These are phyloP conservation scores for Anethum foeniculum DNA, from an alignment of 140 eudicot species.

Conservation along the genomic window DNA sequence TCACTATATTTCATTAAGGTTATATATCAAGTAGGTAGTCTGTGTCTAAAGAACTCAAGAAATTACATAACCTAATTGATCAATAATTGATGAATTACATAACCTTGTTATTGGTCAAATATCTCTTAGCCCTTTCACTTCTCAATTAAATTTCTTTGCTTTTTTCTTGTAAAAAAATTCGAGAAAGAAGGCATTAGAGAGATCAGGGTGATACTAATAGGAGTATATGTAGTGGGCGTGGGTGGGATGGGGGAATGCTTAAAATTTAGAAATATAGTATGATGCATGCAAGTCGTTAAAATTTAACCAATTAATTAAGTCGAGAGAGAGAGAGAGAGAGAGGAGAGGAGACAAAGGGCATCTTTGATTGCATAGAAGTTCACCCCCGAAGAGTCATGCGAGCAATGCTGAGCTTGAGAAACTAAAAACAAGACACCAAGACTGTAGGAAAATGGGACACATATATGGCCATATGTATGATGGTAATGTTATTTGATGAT, in stretches of 20 bases:
- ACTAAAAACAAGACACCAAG: neutral
- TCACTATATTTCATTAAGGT: neutral
- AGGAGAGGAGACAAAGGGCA: constrained; percentile 17
- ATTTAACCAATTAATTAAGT: neutral
- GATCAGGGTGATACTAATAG: neutral
- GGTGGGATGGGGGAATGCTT: neutral
- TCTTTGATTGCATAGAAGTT: constrained; percentile 12
- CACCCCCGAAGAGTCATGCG: neutral
- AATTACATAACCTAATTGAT: no score
- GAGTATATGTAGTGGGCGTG: neutral
- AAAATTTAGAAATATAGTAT: no score
- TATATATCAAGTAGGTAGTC: no score
- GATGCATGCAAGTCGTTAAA: neutral
- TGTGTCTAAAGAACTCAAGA: no score
- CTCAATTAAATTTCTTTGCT: no score
- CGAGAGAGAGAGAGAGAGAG: neutral
- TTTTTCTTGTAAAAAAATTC: neutral
- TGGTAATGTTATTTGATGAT: neutral
- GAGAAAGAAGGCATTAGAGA: neutral
- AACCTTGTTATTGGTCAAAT: no score
- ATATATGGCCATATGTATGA: neutral
- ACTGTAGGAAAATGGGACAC: constrained; percentile 2
- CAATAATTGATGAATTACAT: no score
- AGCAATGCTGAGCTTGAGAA: neutral
- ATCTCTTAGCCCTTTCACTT: neutral